Base-by-base conservation (phyloP, 2,329 filamentous ascomycete species). In the Alternaria gansuensis region DNA sequence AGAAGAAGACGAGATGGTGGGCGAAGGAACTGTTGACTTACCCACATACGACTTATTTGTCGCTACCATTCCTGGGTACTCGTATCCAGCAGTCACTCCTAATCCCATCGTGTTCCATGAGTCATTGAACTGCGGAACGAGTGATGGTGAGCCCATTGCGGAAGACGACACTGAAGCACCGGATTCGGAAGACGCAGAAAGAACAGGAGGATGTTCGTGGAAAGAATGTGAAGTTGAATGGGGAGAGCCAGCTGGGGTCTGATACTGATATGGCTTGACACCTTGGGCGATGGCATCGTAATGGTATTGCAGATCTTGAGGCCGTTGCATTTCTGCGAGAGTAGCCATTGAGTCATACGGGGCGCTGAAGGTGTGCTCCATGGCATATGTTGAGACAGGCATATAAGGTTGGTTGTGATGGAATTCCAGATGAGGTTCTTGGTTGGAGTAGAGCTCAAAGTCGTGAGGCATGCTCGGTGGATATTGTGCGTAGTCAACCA, bases 121-220 rank as follows among this genome's bases (percentile, higher is more conserved):
- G 78, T 88, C 58, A 82, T 83, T 59, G 84, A 87, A 60, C 83
- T 92, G 62, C 84, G 82, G 71, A 83, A 87, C 51, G 83, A 89
- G 29, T 83, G 85, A 80, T 28, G 83, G 83, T 5, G 83, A 85
- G 41, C 80, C 81, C 64, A 81, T 80, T 14, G 80, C 75, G 10
- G 82, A 84, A 4, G 82, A 84, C 10, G 82, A 80, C 9, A 79
- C 77, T 17, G 82, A 84, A 44, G 81, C 81, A 54, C 80, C 81
- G 29, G 82, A 84, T 66, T 84, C 81, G 8, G 82, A 84, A 3
- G 80, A 82, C 14, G 80, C 75, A 13, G 80, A 82, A 14, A 82
- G 77, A 10, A 80, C 72, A 31, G 81, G 79, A 33, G 81, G 80
- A 46, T 79, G 78, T 57, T 76, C 71, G 37, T 82, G 81, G 65